These are phyloP conservation scores for Botryotinia convoluta DNA, from an alignment of 2,329 filamentous ascomycete genomes.

Conservation along the genomic window DNA sequence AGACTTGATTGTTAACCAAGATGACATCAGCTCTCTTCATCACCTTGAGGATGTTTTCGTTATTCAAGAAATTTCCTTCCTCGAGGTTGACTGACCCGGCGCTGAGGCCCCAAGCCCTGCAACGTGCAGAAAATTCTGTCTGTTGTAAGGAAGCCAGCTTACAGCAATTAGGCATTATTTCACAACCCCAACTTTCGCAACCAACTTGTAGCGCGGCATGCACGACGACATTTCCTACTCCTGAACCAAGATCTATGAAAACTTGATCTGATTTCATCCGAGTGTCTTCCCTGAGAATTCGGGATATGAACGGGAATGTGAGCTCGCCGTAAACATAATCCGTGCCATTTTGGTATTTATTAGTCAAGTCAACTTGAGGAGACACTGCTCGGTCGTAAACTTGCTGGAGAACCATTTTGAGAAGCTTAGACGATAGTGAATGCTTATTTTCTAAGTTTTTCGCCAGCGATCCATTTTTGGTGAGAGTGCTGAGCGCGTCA, in stretches of 20 bases:
- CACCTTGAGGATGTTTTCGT: conserved; percentile 64
- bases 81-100: conserved; percentile 78
- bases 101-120: conserved; percentile 82
- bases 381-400: conserved; percentile 92
- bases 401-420: conserved; percentile 80
- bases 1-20: conserved; percentile 96
- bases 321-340: conserved; percentile 96
- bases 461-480: conserved; percentile 68
- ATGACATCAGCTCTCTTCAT: conserved; percentile 90
- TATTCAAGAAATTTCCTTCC: conserved; percentile 79
- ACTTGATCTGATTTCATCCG: conserved; percentile 77
- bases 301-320: conserved; percentile 76
- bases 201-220: conserved; percentile 92
- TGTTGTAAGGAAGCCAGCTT: conserved; percentile 77
- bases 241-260: conserved; percentile 93
- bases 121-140: conserved; percentile 79
- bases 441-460: conserved; percentile 68
- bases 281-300: conserved; percentile 69
- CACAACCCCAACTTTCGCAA: conserved; percentile 93
- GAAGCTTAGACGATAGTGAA: conserved; percentile 66
- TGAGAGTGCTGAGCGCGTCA: conserved; percentile 59
- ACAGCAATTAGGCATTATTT: conserved; percentile 91
- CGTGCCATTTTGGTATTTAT: conserved; percentile 83
- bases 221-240: conserved; percentile 91
- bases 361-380: conserved; percentile 77